Conservation (phyloP, 352 stramenopile genomes). For the Phytopythium helicoides region DNA sequence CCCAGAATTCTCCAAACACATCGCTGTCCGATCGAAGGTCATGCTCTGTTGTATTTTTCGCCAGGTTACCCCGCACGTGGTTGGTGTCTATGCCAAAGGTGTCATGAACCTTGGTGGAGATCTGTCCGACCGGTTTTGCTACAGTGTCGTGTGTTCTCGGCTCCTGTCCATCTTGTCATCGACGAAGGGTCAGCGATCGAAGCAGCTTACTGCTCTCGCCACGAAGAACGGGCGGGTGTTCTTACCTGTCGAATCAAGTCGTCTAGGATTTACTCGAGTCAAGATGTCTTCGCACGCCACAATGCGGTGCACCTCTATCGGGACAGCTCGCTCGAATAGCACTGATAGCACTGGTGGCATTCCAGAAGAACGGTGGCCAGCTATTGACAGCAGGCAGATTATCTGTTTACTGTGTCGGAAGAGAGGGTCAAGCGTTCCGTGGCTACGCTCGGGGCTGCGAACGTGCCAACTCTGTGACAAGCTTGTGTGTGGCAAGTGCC, state of each 20-base stretch:
- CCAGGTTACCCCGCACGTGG: conserved; percentile 28
- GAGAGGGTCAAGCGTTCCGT: background rate
- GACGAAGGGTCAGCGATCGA: conserved; percentile 34
- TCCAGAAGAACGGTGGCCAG: background rate
- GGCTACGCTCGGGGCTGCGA: conserved; percentile 15
- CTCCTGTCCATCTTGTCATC: conserved; percentile 33
- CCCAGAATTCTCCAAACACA: conserved; percentile 25
- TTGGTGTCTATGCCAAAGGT: conserved; percentile 52
- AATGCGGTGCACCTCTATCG: too few species aligned
- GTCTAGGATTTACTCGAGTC: too few species aligned
- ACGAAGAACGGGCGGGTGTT: background rate
- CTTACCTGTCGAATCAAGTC: background rate
- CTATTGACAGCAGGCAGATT: background rate
- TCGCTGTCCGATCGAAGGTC: conserved; percentile 36
- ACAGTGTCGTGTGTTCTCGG: conserved; percentile 36
- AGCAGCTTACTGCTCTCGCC: conserved; percentile 36
- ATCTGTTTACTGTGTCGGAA: background rate
- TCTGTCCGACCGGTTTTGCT: conserved; percentile 36
- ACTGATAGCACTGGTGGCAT: too few species aligned
- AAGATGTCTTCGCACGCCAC: too few species aligned
- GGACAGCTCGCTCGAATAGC: too few species aligned
- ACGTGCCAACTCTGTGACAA: conserved; percentile 32
- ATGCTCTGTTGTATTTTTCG: conserved; percentile 64
- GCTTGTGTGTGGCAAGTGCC: conserved; percentile 35
- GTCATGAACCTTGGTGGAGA: conserved; percentile 49